Percentiles rank a stretch among this genome's conserved stretches.
These are phyloP conservation scores for Bruguiera gymnorhiza DNA, from an alignment of 345 rosid genomes.

Conservation along the genomic window DNA sequence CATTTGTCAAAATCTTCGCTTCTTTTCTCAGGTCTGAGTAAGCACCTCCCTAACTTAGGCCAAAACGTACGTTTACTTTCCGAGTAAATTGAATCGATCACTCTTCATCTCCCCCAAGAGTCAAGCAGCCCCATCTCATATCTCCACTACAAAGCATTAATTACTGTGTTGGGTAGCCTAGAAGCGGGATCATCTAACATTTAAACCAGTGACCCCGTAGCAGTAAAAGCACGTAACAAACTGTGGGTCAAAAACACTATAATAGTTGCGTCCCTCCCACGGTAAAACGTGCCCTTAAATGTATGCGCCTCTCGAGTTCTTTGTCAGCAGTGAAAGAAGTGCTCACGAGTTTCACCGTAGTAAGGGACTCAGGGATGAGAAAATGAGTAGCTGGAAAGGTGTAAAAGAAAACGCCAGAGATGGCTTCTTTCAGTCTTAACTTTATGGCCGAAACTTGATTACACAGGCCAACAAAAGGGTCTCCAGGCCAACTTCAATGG, in stretches of 20 bases:
- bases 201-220: not conserved
- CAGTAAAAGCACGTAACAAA: not conserved
- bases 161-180: not conserved
- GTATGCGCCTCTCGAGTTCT: constrained; percentile 24
- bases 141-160: too few relatives aligned
- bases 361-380: too few relatives aligned
- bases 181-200: not conserved
- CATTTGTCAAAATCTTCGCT: too few relatives aligned
- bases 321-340: constrained; percentile 47
- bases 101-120: too few relatives aligned
- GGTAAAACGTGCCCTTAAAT: constrained; percentile 34
- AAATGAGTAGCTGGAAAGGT: not conserved
- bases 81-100: too few relatives aligned
- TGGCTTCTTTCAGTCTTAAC: not conserved
- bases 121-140: too few relatives aligned
- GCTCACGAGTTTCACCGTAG: constrained; percentile 18
- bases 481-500: not conserved
- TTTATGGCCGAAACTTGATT: not conserved
- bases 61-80: too few relatives aligned
- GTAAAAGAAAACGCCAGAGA: not conserved
- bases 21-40: too few relatives aligned
- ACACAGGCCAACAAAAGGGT: not conserved
- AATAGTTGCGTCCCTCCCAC: not conserved
- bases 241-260: constrained; percentile 10
- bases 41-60: too few relatives aligned